These are phyloP conservation scores for Cryptosporidium parvum DNA, from an alignment of 169 alveolate genomes.

Conservation along the genomic window DNA sequence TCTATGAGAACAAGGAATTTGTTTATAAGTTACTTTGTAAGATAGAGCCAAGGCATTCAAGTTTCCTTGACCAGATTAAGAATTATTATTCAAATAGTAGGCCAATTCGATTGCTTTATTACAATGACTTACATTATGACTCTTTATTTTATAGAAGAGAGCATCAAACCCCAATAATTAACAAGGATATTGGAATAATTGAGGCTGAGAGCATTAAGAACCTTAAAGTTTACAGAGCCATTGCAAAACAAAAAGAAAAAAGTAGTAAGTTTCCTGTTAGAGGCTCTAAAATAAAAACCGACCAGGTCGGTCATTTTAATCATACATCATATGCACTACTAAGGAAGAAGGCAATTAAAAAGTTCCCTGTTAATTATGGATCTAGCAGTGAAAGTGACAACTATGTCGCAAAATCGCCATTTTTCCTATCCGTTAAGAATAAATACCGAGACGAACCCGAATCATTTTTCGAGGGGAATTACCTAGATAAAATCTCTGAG, in stretches of 20 bases:
- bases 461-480: neutral
- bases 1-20: neutral
- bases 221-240: neutral
- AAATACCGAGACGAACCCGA: constrained; percentile 29
- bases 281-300: neutral
- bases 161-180: constrained; percentile 5
- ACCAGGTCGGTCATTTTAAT: neutral
- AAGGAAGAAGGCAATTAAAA: neutral
- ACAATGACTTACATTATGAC: constrained; percentile 65
- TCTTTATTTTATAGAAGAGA: constrained; percentile 34
- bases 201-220: neutral
- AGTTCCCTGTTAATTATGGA: neutral
- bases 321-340: neutral
- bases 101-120: constrained; percentile 53
- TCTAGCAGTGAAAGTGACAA: constrained; percentile 11
- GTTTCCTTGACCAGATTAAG: neutral
- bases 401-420: neutral
- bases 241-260: neutral
- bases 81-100: neutral
- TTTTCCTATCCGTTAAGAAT: neutral
- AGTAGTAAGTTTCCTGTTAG: neutral
- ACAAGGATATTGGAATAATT: neutral
- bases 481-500: neutral
- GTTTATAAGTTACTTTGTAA: constrained; percentile 22
- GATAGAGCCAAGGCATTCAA: constrained; percentile 21